phyloP scores from a whole-genome alignment of 2,329 filamentous ascomycete genomes.

The Botrytis fabae region DNA sequence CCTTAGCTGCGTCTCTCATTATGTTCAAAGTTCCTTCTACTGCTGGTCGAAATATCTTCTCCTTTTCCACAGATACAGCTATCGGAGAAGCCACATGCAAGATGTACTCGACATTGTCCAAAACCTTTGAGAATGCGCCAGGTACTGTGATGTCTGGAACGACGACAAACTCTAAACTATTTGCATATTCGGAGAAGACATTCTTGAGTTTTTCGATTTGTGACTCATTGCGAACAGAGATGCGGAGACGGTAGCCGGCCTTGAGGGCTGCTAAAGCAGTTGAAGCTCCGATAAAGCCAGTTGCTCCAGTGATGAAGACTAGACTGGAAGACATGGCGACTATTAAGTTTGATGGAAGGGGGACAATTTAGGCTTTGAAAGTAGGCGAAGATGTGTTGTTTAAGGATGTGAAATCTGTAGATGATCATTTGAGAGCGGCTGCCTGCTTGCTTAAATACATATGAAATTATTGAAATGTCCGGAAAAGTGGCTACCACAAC shows the following conservation, averaged over 20 bases:
- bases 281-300: constrained; percentile 4
- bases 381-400: too few relatives aligned
- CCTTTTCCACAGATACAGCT: not conserved
- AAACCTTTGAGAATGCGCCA: not conserved
- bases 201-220: not conserved
- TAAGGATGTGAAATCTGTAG: too few relatives aligned
- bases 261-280: not conserved
- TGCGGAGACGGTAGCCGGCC: not conserved
- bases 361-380: too few relatives aligned
- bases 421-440: too few relatives aligned
- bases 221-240: not conserved
- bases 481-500: too few relatives aligned
- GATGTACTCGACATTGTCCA: not conserved
- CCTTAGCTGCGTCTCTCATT: not conserved
- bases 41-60: not conserved
- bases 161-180: not conserved
- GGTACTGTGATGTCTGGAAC: not conserved
- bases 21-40: not conserved
- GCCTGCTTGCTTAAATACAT: too few relatives aligned
- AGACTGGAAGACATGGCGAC: too few relatives aligned
- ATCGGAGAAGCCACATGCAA: constrained; percentile 18
- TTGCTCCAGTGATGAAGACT: constrained; percentile 10
- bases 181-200: not conserved
- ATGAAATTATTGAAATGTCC: too few relatives aligned
- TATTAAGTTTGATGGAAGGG: too few relatives aligned